Evolutionary conservation across 2,329 filamentous ascomycete species (phyloP), one percentile per base, ranked within the genome.

Genomic region (Penicillium rolfsii): DNA sequence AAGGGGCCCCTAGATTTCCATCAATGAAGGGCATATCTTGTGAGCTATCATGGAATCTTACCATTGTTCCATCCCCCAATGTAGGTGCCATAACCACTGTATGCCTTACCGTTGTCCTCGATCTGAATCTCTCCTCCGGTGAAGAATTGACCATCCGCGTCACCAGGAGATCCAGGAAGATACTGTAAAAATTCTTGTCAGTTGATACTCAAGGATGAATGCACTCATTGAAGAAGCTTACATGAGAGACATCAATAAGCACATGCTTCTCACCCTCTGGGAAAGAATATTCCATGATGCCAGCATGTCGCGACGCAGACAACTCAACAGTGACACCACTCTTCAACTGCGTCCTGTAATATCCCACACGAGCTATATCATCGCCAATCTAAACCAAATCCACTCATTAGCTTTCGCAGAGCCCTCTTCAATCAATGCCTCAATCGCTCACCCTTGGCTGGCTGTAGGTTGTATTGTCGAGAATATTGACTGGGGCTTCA

Each of bases 201-300:
- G 60, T n/a, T 16, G 4, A 5, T 45, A 26, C 4, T 11, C 41
- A 4, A 45, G 22, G 1, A 11, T 14, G 0, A 5, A 22, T 24
- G 41, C n/a, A 24, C 22, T 24, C 4, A 24, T 45, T 26, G 4
- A n/a, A 11, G n/a, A 5, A 26, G 43, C 69, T 26, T 67, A 74
- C 71, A 64, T 74, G 72, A 41, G 82, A 82, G 1, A 90, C 75
- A 65, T 90, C 88, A 48, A 88, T 83, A 4, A 90, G 72, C 26
- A 90, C 83, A 52, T 89, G 79, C 85, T 88, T 71, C 71, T 82
- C 66, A 69, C 75, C 33, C 68, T 71, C 41, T 0, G 86, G 84
- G 61, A 90, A 90, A 0, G 80, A 85, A 68, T 90, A 89, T 28
- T 83, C 81, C 70, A 89, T 89, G 4, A 91, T 75, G 0, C 87